Base-by-base conservation (phyloP, 225 moss, liverwort and hornwort species). In the Physcomitrellopsis africana region DNA sequence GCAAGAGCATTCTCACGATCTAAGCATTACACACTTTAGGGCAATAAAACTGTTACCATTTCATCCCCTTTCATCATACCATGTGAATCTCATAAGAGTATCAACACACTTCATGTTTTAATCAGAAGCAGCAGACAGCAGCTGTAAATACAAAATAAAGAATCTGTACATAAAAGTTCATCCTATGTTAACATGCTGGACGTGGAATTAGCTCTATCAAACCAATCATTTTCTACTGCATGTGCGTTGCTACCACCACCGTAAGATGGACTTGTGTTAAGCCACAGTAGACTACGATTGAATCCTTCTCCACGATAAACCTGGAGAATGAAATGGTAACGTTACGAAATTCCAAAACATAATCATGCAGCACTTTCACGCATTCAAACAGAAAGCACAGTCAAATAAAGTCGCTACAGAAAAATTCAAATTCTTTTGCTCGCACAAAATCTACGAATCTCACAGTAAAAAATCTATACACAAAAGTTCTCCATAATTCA, bases 131-230 rank as follows among this genome's bases (percentile, higher is more conserved):
- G 72, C 73, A 51, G 23, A 55, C 62, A 77, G 75, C 61, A 69
- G 78, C 73, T 79, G 83, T 75, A 67, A 78, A 78, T 81, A 78
- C 67, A 77, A 77, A 66, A 53, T 80, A 80, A 86, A 77, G 78
- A 86, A 86, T 86, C 86, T 83, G 86, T 86, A 86, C 86, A 86
- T 68, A 83, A 58, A 83, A 80, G 65, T 81, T 78, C 73, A 65
- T 69, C 81, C 63, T 65, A 75, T 43, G 71, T 68, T 68, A 74
- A 81, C 72, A 68, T 59, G 71, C 53, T 60, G 81, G 81, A 78
- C 46, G 37, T 68, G 76, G 51, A 81, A 74, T 68, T 53, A 49
- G 77, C 77, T 56, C 72, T 60, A 75, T 72, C 59, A 72, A 78
- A 81, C 66, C 75, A 76, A 72, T 83, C 60, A 5, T 37, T 65